Conservation (phyloP, 345 rosid species). For the Angophora floribunda region DNA sequence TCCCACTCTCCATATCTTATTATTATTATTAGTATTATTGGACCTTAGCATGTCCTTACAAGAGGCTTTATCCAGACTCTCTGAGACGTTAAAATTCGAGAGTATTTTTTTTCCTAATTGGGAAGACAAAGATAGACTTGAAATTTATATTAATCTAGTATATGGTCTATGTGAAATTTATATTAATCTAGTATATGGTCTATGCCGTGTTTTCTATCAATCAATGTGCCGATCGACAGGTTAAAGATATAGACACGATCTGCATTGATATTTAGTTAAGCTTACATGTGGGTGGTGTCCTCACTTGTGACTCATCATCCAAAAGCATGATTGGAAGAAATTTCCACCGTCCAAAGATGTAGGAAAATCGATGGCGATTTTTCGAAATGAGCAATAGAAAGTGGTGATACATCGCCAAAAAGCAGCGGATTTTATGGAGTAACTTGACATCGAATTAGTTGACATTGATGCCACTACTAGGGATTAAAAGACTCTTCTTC, state of each 20-base stretch:
- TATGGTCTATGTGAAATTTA: no score
- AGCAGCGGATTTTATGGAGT: not conserved
- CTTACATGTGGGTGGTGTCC: no score
- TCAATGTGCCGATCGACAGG: not conserved
- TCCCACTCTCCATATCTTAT: not conserved
- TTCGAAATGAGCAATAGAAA: not conserved
- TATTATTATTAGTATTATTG: not conserved
- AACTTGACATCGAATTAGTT: not conserved
- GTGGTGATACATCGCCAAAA: not conserved
- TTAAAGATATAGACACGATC: not conserved
- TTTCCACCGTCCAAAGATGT: not conserved
- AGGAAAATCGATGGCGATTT: not conserved
- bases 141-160: no score
- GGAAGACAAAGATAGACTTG: no score
- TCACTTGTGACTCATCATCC: no score
- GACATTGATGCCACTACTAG: not conserved
- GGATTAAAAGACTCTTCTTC: not conserved
- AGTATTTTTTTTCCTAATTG: no score
- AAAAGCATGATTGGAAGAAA: no score
- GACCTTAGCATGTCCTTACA: no score
- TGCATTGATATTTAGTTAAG: no score
- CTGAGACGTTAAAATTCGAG: no score
- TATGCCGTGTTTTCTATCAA: not conserved
- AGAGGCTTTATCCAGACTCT: no score
- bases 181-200: no score